Percentiles rank a stretch among this genome's conserved stretches.
Evolutionary conservation across 2,329 filamentous ascomycete genomes (phyloP).

Genomic region (Fusarium sp.): DNA sequence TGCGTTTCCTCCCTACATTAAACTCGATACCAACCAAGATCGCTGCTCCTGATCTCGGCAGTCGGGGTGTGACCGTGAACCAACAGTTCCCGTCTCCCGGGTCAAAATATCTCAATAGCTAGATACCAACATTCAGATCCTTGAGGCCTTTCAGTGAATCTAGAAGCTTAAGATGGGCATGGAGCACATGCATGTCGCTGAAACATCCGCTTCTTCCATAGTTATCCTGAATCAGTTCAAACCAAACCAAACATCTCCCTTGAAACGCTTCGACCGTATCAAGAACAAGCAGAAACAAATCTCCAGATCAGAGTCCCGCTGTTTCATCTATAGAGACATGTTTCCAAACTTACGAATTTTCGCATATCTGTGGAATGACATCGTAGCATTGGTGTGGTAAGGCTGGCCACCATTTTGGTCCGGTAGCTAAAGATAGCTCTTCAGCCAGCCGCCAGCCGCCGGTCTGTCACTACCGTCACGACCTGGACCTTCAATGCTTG

Average conservation of each 20-base stretch:
- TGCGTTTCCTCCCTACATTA: slow-evolving; percentile 3
- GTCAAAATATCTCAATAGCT: not conserved
- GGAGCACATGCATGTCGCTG: not conserved
- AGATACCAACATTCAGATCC: not conserved
- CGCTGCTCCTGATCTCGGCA: slow-evolving; percentile 7
- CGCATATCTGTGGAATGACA: not conserved
- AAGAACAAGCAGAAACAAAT: not conserved
- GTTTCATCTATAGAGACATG: not conserved
- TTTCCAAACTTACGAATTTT: slow-evolving; percentile 8
- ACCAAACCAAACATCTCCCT: not conserved
- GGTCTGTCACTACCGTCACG: not conserved
- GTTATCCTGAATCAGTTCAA: not conserved
- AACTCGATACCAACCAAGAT: not conserved
- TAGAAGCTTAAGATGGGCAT: not conserved
- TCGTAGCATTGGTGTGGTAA: not conserved
- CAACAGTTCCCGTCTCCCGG: not conserved
- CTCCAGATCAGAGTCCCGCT: not conserved
- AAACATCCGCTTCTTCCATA: not conserved
- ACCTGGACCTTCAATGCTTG: not conserved
- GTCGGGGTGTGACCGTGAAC: not conserved
- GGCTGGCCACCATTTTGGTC: not conserved
- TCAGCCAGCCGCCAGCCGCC: not conserved
- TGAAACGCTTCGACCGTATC: not conserved
- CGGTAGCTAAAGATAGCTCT: slow-evolving; percentile 28
- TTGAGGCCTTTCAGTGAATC: not conserved